Conservation (phyloP, 176 grass and related monocot genomes). For the Oryza officinalis region DNA sequence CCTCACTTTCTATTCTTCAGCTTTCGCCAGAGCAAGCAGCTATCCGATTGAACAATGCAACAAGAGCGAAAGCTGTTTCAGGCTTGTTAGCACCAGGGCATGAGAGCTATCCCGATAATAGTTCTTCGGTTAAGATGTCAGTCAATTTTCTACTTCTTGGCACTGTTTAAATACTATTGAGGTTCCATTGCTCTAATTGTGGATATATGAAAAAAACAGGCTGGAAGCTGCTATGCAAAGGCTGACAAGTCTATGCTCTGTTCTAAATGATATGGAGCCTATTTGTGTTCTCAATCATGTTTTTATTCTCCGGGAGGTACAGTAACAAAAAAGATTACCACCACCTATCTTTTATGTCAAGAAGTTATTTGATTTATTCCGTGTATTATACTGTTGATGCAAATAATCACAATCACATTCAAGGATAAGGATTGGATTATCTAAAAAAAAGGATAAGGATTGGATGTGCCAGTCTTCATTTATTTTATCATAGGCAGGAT, state of each 20-base stretch:
- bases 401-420: not conserved
- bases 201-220: slow-evolving; percentile 71
- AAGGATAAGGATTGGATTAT: not conserved
- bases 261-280: slow-evolving; percentile 99
- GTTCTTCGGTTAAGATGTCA: slow-evolving; percentile 95
- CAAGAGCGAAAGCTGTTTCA: slow-evolving; percentile 74
- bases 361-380: not conserved
- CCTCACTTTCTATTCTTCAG: slow-evolving; percentile 44
- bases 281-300: slow-evolving; percentile 99
- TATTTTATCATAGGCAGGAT: slow-evolving; percentile 7
- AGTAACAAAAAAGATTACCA: not conserved
- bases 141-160: slow-evolving; percentile 33
- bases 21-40: slow-evolving; percentile 98
- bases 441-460: too few species aligned
- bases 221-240: slow-evolving; percentile 98
- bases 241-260: slow-evolving; percentile 94
- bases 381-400: slow-evolving; percentile 16
- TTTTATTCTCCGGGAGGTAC: slow-evolving; percentile 95
- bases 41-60: slow-evolving; percentile 70
- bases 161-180: slow-evolving; percentile 18
- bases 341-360: not conserved
- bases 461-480: not conserved
- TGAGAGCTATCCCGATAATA: slow-evolving; percentile 96
- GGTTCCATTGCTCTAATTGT: slow-evolving; percentile 32
- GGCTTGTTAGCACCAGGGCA: slow-evolving; percentile 78